Evolutionary conservation across 768 basidiomycete species (phyloP).

Genomic region (Lentinula sp.): DNA sequence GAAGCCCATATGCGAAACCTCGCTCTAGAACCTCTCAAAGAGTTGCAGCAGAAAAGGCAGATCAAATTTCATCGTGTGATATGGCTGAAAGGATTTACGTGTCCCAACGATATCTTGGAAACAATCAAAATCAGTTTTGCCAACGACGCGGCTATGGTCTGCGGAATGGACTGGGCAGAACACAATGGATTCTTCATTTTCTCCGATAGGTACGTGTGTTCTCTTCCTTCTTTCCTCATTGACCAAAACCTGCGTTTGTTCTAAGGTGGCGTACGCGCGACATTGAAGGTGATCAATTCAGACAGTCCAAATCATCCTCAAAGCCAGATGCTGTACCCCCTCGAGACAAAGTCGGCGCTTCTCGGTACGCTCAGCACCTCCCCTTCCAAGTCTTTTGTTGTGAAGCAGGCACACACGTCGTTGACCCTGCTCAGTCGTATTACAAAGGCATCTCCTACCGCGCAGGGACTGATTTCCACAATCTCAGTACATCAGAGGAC

Average conservation of each 20-base stretch:
- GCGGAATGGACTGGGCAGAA: constrained; percentile 99
- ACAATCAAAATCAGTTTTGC: constrained; percentile 85
- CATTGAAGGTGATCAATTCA: constrained; percentile 96
- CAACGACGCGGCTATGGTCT: constrained; percentile 97
- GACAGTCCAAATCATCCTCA: constrained; percentile 91
- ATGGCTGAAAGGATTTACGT: constrained; percentile 99
- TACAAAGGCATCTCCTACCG: constrained; percentile 88
- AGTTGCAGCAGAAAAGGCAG: constrained; percentile 67
- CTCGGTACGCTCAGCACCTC: constrained; percentile 84
- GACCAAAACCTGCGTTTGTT: background rate
- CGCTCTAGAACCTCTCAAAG: constrained; percentile 83
- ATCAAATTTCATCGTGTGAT: constrained; percentile 88
- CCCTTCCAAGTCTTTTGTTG: constrained; percentile 99
- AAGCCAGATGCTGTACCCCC: constrained; percentile 90
- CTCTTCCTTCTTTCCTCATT: background rate
- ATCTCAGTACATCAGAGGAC: constrained; percentile 59
- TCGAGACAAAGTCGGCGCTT: constrained; percentile 74
- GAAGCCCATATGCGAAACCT: constrained; percentile 93
- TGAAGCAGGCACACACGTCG: constrained; percentile 94
- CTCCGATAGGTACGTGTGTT: constrained; percentile 73
- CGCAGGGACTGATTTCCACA: constrained; percentile 75
- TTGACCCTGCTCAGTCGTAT: constrained; percentile 94
- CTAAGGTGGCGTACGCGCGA: constrained; percentile 93
- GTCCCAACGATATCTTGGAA: constrained; percentile 96
- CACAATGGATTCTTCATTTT: constrained; percentile 97